Base-by-base conservation (phyloP, 2,329 filamentous ascomycete species). In the Emericellopsis cladophorae region DNA sequence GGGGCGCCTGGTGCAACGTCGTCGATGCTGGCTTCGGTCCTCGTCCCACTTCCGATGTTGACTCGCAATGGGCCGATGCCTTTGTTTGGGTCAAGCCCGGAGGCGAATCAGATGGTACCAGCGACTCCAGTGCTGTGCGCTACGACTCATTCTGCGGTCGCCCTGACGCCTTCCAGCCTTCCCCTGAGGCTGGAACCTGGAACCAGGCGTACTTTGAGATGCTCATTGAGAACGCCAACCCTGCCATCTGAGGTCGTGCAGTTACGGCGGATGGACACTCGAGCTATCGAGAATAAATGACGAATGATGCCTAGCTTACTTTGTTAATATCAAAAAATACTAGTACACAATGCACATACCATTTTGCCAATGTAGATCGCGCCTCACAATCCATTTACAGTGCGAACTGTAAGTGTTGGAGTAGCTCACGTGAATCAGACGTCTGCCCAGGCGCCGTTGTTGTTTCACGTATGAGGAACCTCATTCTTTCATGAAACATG, bases 71-170 rank as follows among this genome's bases (percentile, higher is more conserved):
- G 16, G 66, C 69, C 40, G 78, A 81, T 56, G 74, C 76, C 31
- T 76, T 81, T 47, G 76, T 81, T 38, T 81, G 76, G 77, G 62
- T 79, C 51, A 81, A 81, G 67, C 77, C 77, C 14, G 76, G 76
- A 48, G 66, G 67, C 44, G 67, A 70, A 55, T 83, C 59, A 8
- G 49, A 64, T 40, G 60, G 60, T 16, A 62, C 59, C 38, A 57
- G 54, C 49, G 59, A 61, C 53, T 47, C 42, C 33, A 54, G 50
- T 26, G 58, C 58, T 35, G 42, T 26, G 36, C 54, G 58, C 40
- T 62, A 59, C 49, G 58, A 61, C 51, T 53, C 48, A 46, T 60
- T 60, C 55, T 63, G 58, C 49, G 59, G 58, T 40, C 58, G 58
- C 52, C 24, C 48, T 33, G 60, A 62, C 31, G 64, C 68, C 2